These are phyloP conservation scores for Chlamydomonas asymmetrica DNA, from an alignment of 139 green algal species.

Conservation along the genomic window DNA sequence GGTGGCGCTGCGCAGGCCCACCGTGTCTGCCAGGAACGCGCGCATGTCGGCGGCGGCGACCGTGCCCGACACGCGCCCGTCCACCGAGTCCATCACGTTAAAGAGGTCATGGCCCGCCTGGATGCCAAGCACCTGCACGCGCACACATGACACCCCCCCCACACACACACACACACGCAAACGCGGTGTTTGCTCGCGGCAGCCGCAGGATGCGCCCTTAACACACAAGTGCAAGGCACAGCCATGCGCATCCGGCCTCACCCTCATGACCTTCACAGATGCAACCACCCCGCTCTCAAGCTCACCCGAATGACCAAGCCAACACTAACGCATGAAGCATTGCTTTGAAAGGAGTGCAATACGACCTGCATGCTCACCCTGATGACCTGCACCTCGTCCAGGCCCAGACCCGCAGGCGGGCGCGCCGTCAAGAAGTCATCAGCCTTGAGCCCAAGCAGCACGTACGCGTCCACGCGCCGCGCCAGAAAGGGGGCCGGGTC, in stretches of 20 bases:
- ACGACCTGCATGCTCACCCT: neutral
- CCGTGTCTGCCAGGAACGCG: neutral
- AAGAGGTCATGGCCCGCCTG: constrained; percentile 3
- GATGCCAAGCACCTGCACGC: constrained; percentile 1
- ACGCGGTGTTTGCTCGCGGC: neutral
- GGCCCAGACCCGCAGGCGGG: too few relatives aligned
- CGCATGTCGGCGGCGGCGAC: constrained; percentile 4
- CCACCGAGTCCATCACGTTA: neutral
- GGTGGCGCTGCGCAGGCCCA: neutral
- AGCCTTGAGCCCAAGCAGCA: constrained; percentile 11
- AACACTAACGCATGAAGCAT: neutral
- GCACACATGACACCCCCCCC: too few relatives aligned
- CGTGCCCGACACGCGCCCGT: constrained; percentile 14
- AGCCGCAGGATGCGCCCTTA: neutral
- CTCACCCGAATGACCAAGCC: neutral
- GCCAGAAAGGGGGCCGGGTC: constrained; percentile 2
- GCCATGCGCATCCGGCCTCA: neutral
- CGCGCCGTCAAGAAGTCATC: neutral
- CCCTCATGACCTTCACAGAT: neutral
- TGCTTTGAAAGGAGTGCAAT: neutral
- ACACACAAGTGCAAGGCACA: neutral
- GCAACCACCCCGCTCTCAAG: neutral
- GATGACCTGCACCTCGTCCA: constrained; percentile 17
- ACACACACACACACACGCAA: neutral
- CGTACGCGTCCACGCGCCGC: neutral